Evolutionary conservation across 371 early-diverging fungal genomes (phyloP), one percentile per base, ranked within the genome.

Genomic region (Rhizomucor pusillus): DNA sequence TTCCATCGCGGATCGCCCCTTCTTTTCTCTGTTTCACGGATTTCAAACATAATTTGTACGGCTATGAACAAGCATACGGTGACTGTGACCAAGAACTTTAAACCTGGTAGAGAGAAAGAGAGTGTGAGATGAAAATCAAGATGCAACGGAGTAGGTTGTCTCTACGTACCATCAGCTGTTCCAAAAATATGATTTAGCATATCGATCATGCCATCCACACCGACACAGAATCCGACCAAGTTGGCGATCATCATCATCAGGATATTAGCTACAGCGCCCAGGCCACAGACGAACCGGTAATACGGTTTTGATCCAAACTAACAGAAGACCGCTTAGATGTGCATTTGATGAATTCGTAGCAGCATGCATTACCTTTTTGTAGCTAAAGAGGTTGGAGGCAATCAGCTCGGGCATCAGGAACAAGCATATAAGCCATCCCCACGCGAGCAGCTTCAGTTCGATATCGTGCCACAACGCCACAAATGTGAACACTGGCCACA

Each of bases 401-500:
- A 93, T 59, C 3, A 84, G 70, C 71, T 97, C 96, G 1, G 97
- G 97, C 45, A 94, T 29, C 33, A 97, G 81, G 59, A 94, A 87
- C 25, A 93, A 54, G 11, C 82, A 82, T 40, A 97, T 89, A n/a
- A 95, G 69, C 96, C 96, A 95, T 13, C 91, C 93, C 97, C 97
- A 97, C 9, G 90, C 89, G 52, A 95, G 61, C 19, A 96, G 66
- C 19, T 80, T 77, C 53, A 93, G 65, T 19, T 87, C 74, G 36
- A 93, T 86, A 60, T 97, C 97, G 69, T 97, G 97, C 97, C 97
- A 97, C 4, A 95, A 54, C 3, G 96, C 97, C 14, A 97, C 97
- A 79, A 95, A 97, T 0, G 95, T 92, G 63, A 97, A 97, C 0
- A 91, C 79, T 0, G 85, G 71, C 73, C 86, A 90, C 48, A 89